Conservation (phyloP, 805 yeast species). For the Pichia thaimueangensis region DNA sequence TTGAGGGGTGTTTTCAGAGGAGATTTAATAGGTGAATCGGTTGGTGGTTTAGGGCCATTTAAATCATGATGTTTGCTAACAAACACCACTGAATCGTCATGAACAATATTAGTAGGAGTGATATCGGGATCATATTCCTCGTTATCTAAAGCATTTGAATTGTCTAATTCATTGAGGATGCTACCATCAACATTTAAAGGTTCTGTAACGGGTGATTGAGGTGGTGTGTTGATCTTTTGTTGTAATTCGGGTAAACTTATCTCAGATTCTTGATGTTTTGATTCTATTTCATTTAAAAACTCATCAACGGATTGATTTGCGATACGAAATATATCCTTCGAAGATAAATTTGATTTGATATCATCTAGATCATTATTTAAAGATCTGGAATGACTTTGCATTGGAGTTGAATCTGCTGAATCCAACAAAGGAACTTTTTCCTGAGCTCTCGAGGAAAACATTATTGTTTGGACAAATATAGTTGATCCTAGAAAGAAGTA, state of each 20-base stretch:
- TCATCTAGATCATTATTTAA: no score
- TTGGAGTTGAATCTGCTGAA: neutral
- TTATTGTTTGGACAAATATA: no score
- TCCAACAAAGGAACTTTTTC: neutral
- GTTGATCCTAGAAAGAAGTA: no score
- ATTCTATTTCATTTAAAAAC: slow-evolving; percentile 27
- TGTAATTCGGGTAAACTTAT: slow-evolving; percentile 11
- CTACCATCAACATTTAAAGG: slow-evolving; percentile 8
- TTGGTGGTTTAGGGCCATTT: slow-evolving; percentile 10
- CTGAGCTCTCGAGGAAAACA: neutral
- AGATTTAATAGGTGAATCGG: neutral
- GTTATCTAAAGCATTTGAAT: neutral
- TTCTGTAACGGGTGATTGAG: slow-evolving; percentile 9
- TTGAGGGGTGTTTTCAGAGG: slow-evolving; percentile 4
- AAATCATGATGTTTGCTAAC: slow-evolving; percentile 6
- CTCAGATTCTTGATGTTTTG: slow-evolving; percentile 11
- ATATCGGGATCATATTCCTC: neutral
- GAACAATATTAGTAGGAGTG: neutral
- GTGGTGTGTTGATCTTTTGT: neutral
- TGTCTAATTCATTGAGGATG: neutral
- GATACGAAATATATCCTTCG: slow-evolving; percentile 22
- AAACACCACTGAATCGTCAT: neutral
- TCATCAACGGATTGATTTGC: slow-evolving; percentile 36
- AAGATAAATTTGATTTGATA: slow-evolving; percentile 3
- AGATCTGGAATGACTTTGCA: slow-evolving; percentile 1